Percentiles rank a stretch among this genome's conserved stretches.
Evolutionary conservation across 2,329 filamentous ascomycete genomes (phyloP).

Genomic region (Paraphaeosphaeria minitans): DNA sequence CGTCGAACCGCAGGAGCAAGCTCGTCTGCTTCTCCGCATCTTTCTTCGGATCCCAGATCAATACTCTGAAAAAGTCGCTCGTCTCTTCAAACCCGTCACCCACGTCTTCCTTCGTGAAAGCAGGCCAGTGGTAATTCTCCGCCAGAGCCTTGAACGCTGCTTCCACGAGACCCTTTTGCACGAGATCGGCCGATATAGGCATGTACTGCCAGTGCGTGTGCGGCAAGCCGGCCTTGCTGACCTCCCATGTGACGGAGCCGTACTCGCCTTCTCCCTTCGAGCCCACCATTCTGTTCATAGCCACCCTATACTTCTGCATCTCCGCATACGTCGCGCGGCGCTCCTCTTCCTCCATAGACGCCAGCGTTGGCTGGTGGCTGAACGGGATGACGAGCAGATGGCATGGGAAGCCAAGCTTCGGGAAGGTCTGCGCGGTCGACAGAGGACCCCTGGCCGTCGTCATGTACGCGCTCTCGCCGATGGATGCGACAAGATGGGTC

Average conservation of each 20-base stretch:
- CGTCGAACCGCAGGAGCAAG: conserved; percentile 74
- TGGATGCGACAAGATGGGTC: conserved; percentile 86
- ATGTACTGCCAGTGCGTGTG: conserved; percentile 95
- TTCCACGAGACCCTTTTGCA: conserved; percentile 77
- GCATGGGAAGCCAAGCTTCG: conserved; percentile 74
- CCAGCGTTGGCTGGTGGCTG: conserved; percentile 77
- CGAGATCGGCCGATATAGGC: conserved; percentile 71
- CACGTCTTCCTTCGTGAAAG: conserved; percentile 53
- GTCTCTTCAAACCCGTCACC: conserved; percentile 51
- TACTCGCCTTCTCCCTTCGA: conserved; percentile 60
- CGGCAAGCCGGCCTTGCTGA: conserved; percentile 78
- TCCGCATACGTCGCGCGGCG: conserved; percentile 69
- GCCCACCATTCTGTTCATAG: conserved; percentile 78
- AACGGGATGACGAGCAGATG: conserved; percentile 93
- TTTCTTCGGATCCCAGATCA: conserved; percentile 71
- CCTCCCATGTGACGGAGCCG: conserved; percentile 90
- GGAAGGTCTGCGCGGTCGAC: conserved; percentile 71
- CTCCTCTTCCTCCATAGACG: conserved; percentile 66
- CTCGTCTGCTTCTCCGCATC: conserved; percentile 65
- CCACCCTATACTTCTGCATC: conserved; percentile 79
- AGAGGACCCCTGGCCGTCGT: conserved; percentile 93
- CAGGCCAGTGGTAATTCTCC: conserved; percentile 70
- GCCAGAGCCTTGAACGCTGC: conserved; percentile 88
- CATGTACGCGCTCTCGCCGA: conserved; percentile 85
- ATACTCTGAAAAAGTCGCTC: conserved; percentile 76